Percentiles rank a stretch among this genome's conserved stretches.
phyloP scores from a whole-genome alignment of 106 monocot species.

The Acorus calamus region DNA sequence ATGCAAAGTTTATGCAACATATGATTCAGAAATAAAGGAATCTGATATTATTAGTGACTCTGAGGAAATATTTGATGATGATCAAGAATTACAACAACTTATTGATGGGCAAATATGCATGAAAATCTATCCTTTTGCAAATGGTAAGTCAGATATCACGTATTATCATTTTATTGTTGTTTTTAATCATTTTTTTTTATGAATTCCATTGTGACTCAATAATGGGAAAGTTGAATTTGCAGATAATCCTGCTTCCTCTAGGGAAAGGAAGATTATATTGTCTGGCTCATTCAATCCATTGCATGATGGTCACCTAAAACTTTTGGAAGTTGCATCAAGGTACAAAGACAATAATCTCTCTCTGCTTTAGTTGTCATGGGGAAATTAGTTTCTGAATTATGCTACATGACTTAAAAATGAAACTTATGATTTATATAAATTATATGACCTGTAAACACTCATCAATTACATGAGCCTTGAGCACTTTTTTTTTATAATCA shows the following conservation, averaged over 20 bases:
- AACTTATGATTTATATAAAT: no score
- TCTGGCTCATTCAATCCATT: slow-evolving; percentile 98
- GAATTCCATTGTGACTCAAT: neutral
- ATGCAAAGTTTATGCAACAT: slow-evolving; percentile 45
- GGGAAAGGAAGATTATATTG: slow-evolving; percentile 71
- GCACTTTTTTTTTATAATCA: no score
- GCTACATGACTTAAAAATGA: no score
- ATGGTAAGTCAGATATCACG: slow-evolving; percentile 15
- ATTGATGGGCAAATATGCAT: slow-evolving; percentile 79
- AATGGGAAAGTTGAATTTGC: slow-evolving; percentile 6
- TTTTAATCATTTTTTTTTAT: slow-evolving; percentile 3
- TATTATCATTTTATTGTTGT: neutral
- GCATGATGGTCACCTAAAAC: slow-evolving; percentile 83
- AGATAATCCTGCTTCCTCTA: slow-evolving; percentile 34
- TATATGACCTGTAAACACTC: no score
- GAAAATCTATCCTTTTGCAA: slow-evolving; percentile 72
- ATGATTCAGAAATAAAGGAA: slow-evolving; percentile 42
- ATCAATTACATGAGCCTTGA: no score
- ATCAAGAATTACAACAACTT: slow-evolving; percentile 86
- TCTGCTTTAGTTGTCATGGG: neutral
- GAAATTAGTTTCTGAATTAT: no score
- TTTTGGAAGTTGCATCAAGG: slow-evolving; percentile 85
- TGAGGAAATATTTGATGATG: slow-evolving; percentile 55
- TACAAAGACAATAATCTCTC: slow-evolving; percentile 2
- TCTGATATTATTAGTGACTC: slow-evolving; percentile 47